A percentile compares a stretch with the other conserved stretches of the same genome.
These are phyloP conservation scores for Solanum chmielewskii DNA, from an alignment of 257 asterid species.

Conservation along the genomic window DNA sequence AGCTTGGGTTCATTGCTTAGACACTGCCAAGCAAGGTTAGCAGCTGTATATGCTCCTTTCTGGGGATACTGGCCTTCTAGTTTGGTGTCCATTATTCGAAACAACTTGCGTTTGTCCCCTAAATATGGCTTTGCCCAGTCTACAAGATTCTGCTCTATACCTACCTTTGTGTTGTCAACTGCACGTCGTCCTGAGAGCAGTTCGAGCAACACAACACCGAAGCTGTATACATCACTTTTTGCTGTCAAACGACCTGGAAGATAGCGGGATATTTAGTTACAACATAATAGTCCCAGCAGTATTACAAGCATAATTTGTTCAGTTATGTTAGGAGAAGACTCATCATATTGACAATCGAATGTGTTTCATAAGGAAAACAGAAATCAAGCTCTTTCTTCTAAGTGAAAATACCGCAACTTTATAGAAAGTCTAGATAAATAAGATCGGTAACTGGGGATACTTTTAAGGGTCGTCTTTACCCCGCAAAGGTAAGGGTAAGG, in stretches of 20 bases:
- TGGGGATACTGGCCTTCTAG: slow-evolving; percentile 76
- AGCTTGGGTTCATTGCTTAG: slow-evolving; percentile 42
- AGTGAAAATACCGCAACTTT: not conserved
- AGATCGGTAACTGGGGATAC: not conserved
- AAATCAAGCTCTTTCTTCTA: not conserved
- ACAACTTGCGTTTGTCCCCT: slow-evolving; percentile 54
- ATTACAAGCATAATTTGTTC: too few species aligned
- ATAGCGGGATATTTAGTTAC: not conserved
- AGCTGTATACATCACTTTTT: slow-evolving; percentile 74
- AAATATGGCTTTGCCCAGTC: slow-evolving; percentile 75
- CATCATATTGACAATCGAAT: not conserved
- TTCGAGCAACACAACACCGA: slow-evolving; percentile 72
- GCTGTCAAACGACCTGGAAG: slow-evolving; percentile 57
- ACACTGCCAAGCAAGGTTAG: slow-evolving; percentile 56
- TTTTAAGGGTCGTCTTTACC: not conserved
- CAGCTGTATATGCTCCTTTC: slow-evolving; percentile 58
- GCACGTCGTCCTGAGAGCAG: slow-evolving; percentile 63
- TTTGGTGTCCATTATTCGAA: slow-evolving; percentile 66
- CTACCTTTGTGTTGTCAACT: slow-evolving; percentile 44
- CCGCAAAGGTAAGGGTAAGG: too few species aligned
- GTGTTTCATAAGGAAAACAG: not conserved
- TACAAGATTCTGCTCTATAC: slow-evolving; percentile 61
- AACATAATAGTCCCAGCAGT: not conserved
- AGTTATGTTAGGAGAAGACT: too few species aligned
- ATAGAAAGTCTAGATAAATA: not conserved